Evolutionary conservation across 345 rosid genomes (phyloP), one percentile per base, ranked within the genome.

Genomic region (Ricinus communis): DNA sequence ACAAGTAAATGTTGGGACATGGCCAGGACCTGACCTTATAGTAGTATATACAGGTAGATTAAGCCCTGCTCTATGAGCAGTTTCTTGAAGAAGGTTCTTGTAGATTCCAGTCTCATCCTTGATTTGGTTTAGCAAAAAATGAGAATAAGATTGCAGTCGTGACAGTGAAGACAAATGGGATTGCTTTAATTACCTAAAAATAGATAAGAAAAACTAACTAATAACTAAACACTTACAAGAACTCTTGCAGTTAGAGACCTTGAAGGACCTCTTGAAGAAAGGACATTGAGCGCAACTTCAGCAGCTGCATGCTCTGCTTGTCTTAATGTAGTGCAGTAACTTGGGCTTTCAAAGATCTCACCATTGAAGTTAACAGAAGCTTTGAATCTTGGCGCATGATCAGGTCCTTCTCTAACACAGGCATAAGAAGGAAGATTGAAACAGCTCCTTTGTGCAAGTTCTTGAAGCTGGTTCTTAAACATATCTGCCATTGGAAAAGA

Each of bases 21-120:
- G 91, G 38, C 86, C 87, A 43, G 91, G 95, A 55, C 95, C 90
- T 79, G 92, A 86, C 72, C 95, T 86, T 57, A 87, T 82, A 70
- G 86, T 86, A 27, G 87, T 86, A 78, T 89, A 89, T 47, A 76
- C 87, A 65, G 90, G 95, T 15, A 89, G 81, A 18, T 83, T 83
- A 70, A 89, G 82, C 50, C 95, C 92, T 41, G 90, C 92, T 79
- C 92, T 81, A 33, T 89, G 90, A 56, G 92, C 85, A 56, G 92
- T 87, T 79, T 90, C 95, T 76, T 89, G 91, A 50, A 89, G 91
- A 18, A 89, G 80, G 71, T 87, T 89, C 88, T 89, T 89, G 69
- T 90, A 90, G 71, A 90, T 82, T 61, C 92, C 90, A 53, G 91
- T 90, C 76, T 90, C 92, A 82, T 87, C 95, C 95, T 90, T 69